A percentile compares a stretch with the other conserved stretches of the same genome.
Evolutionary conservation across 768 basidiomycete species (phyloP).

Genomic region (Termitomyces heimii): DNA sequence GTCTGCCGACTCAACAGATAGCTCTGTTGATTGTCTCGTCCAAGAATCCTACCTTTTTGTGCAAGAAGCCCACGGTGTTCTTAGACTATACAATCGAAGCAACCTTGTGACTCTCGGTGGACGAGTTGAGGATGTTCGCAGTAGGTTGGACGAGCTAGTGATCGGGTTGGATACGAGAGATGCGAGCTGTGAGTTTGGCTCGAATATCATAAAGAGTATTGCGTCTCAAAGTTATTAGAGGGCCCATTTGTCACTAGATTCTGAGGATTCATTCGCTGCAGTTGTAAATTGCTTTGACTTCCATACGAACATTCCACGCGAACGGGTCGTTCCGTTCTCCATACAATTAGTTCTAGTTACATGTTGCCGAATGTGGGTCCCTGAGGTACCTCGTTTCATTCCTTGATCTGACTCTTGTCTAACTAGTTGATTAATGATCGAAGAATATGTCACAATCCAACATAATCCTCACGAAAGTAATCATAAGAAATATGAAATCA

Average conservation of each 20-base stretch:
- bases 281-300: not conserved
- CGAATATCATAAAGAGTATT: not conserved
- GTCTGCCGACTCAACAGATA: slow-evolving; percentile 11
- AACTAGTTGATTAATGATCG: no score
- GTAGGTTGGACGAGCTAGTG: slow-evolving; percentile 48
- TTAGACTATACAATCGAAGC: slow-evolving; percentile 46
- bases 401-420: no score
- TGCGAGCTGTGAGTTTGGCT: slow-evolving; percentile 4
- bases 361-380: not conserved
- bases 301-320: not conserved
- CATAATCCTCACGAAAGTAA: not conserved
- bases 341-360: no score
- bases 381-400: no score
- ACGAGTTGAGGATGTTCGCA: slow-evolving; percentile 51
- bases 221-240: not conserved
- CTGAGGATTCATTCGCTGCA: not conserved
- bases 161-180: slow-evolving; percentile 21
- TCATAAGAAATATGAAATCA: no score
- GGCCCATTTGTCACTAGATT: not conserved
- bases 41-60: slow-evolving; percentile 56
- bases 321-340: not conserved
- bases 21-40: slow-evolving; percentile 31
- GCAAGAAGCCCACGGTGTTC: slow-evolving; percentile 47
- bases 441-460: not conserved
- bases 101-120: slow-evolving; percentile 48